Base-by-base conservation (phyloP, 73 alveolate species). In the Paramecium primaurelia region DNA sequence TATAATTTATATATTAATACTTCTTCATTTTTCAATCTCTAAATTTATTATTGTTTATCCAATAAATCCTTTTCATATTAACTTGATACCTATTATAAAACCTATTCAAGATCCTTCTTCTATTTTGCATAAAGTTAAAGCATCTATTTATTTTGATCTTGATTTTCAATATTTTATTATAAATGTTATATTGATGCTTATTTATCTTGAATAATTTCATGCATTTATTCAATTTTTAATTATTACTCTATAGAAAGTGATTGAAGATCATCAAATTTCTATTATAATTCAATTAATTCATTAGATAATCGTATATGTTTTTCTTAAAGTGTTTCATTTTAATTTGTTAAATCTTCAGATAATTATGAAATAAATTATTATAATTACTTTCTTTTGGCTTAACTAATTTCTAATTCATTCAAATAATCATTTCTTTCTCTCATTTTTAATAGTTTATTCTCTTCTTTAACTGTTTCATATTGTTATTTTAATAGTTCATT, bases 401-500 rank as follows among this genome's bases (percentile, higher is more conserved):
- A 9, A 30, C 77, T 59, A 0, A 59, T 59, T 25, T 59, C 77
- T 59, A 59, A 59, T 59, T 59, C 77, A 20, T 59, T 59, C 8
- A 59, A 59, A 20, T 59, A 59, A 25, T 59, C 77, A 9, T 59
- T 59, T 30, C 40, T 22, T 59, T 59, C 77, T 30, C 40, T 59
- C 77, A 59, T 59, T 59, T 59, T 59, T 6, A 59, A 9, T 6
- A 59, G 37, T 59, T 59, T 59, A 25, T 59, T 59, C 22, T 64
- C 84, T 64, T 64, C 84, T 64, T 64, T 64, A 9, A 64, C 49
- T 8, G 84, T 64, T 64, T 64, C 84, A n/a, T 32, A 64, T 64
- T 64, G 47, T 18, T 64, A 28, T 26, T 64, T 64, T 11, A 64
- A 28, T 2, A 64, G 28, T 26, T 64, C 84, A 64, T 64, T 64